Percentiles rank a stretch among this genome's conserved stretches.
These are phyloP conservation scores for Rubia balearica DNA, from an alignment of 305 asterid species.

Conservation along the genomic window DNA sequence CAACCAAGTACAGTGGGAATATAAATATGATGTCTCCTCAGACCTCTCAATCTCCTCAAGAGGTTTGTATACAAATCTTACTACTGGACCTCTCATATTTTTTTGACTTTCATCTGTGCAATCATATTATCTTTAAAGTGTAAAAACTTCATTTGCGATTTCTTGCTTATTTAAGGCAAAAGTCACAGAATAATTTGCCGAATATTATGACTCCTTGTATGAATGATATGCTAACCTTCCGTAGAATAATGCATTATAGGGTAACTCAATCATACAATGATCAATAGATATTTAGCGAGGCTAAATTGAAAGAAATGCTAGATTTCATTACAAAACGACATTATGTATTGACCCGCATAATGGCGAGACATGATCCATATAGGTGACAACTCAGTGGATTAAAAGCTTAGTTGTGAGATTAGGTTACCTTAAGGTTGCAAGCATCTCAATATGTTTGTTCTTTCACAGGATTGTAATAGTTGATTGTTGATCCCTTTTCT, in stretches of 20 bases:
- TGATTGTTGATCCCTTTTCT: not conserved
- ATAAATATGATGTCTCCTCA: slow-evolving; percentile 58
- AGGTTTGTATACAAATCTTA: slow-evolving; percentile 41
- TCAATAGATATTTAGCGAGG: too few species aligned
- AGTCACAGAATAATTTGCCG: not conserved
- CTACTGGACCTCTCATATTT: not conserved
- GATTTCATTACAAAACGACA: too few species aligned
- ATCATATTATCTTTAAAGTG: not conserved
- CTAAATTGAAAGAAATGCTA: too few species aligned
- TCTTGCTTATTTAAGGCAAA: not conserved
- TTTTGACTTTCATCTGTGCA: slow-evolving; percentile 5
- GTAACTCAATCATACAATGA: too few species aligned
- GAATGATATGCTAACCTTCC: not conserved
- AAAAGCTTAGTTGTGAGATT: too few species aligned
- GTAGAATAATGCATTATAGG: not conserved
- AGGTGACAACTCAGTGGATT: too few species aligned
- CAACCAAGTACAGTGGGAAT: slow-evolving; percentile 61
- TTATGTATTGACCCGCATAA: too few species aligned
- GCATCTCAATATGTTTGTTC: not conserved
- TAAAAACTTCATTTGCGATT: not conserved
- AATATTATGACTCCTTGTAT: not conserved
- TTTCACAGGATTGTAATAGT: not conserved
- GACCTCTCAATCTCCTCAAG: slow-evolving; percentile 68
- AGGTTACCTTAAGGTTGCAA: not conserved
- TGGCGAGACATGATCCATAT: too few species aligned